Base-by-base conservation (phyloP, 2,329 filamentous ascomycete genomes). In the Penicillium rolfsii region DNA sequence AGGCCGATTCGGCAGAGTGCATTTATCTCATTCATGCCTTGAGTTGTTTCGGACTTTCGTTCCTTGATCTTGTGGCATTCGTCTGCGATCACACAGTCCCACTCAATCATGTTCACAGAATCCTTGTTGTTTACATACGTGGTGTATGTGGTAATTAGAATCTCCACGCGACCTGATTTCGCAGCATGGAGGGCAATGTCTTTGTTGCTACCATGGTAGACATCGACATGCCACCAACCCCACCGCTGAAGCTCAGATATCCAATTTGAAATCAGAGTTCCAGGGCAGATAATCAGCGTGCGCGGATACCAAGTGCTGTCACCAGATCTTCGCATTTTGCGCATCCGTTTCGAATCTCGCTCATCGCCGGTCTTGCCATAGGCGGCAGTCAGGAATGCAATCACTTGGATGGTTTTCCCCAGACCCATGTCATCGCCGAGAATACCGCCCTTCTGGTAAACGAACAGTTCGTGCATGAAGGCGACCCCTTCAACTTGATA, bases 371-470 rank as follows among this genome's bases (percentile, higher is more conserved):
- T 96, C 78, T 99, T 99, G 7, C 95, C 95, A 73, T 97, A 99
- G 0, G 93, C 93, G 1, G 88, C 92, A 0, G 92, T 91, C 24
- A 99, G 81, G 66, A 99, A 98, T 0, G 93, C 91, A 59, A 93
- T 95, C 28, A 99, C 91, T 75, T 99, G 95, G 2, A 99, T 91
- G 0, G 95, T 99, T 77, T 99, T 99, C 0, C 95, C 95, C 35
- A 99, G 78, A 22, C 95, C 95, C 95, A 99, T 99, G 71, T 99
- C 95, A 72, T 99, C 95, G 3, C 94, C 93, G 0, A 99, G 83
- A 24, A 99, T 91, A 1, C 91, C 92, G 0, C 95, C 95, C 68
- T 89, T 89, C 71, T 99, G 95, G 66, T 91, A 94, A 4, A 97
- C 89, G 72, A 98, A 98, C 24, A 91, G 84, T 61, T 91, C 86